Evolutionary conservation across 2,329 filamentous ascomycete species (phyloP), one percentile per base, ranked within the genome.

Genomic region (Colletotrichum sp.): DNA sequence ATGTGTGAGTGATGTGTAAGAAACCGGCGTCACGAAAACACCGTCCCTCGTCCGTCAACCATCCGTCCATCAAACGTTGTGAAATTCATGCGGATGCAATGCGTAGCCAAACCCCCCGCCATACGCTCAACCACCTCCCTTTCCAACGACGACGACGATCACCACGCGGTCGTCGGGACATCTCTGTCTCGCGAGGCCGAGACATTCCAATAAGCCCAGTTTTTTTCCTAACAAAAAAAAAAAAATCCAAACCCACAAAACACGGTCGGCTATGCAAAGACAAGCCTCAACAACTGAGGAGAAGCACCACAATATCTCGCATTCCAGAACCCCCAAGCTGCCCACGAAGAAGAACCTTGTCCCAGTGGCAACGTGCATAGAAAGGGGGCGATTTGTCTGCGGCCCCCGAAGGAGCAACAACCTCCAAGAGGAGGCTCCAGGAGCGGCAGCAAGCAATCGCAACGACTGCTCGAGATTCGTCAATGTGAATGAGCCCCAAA

Each of bases 271-370:
- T 70, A 61, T 70, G 55, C 67, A 70, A 28, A 70, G 36, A 70
- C 36, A 70, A 70, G 67, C 67, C 67, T 70, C 67, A 70, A 70
- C 67, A 70, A 52, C 67, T 36, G 67, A 70, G 67, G 8, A 70
- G 24, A 24, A 48, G 36, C 67, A 60, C 52, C 71, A 68, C 71
- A 52, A 34, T 61, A 61, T 55, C 52, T 73, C 36, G 34, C 21
- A 61, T 68, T 67, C 55, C 36, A 68, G 65, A 73, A 52, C 64
- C 8, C 60, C 55, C 26, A 63, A 57, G 34, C 71, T 43, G 71
- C 58, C 65, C 67, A 66, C 55, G 57, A 70, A 52, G 57, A 70
- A 52, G 28, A 75, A 61, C 69, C 69, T 38, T 75, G 52, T 61
- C 15, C 28, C 16, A 48, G 72, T 67, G 69, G 38, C 69, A 36